Evolutionary conservation across 179 eudicot genomes (phyloP).

Genomic region (Amaranthus tricolor): DNA sequence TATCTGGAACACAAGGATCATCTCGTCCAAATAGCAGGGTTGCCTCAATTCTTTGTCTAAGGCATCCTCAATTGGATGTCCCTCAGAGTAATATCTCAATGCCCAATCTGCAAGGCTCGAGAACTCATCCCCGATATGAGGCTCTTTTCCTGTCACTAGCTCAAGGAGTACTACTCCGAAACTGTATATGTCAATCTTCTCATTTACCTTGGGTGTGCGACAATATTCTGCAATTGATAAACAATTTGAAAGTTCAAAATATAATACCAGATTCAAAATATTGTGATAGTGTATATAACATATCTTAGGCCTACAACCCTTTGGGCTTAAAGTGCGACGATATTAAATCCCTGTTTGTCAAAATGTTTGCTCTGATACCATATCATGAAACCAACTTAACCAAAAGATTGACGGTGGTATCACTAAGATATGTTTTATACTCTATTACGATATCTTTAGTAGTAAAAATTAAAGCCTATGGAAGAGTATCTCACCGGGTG

Average conservation of each 20-base stretch:
- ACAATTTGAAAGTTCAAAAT: no score
- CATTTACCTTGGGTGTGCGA: constrained; percentile 46
- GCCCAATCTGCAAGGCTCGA: constrained; percentile 56
- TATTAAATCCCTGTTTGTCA: no score
- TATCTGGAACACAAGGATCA: constrained; percentile 53
- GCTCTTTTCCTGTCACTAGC: constrained; percentile 62
- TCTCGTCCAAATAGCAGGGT: constrained; percentile 42
- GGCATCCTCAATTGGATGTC: constrained; percentile 37
- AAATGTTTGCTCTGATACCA: no score
- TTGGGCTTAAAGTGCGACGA: no score
- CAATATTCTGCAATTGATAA: constrained; percentile 49
- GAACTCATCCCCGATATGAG: constrained; percentile 41
- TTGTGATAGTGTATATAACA: no score
- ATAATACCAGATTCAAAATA: no score
- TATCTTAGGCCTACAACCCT: no score
- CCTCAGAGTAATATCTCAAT: constrained; percentile 48
- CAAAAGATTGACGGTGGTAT: no score
- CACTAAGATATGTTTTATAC: no score
- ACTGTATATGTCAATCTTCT: constrained; percentile 70
- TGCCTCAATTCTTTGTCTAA: constrained; percentile 53
- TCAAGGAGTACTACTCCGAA: constrained; percentile 75
- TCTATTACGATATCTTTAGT: no score
- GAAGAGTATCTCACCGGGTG: constrained; percentile 55
- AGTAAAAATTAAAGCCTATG: background rate
- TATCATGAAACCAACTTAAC: no score